phyloP scores from a whole-genome alignment of 208 protist genomes.

The Acanthamoeba divionensis region DNA sequence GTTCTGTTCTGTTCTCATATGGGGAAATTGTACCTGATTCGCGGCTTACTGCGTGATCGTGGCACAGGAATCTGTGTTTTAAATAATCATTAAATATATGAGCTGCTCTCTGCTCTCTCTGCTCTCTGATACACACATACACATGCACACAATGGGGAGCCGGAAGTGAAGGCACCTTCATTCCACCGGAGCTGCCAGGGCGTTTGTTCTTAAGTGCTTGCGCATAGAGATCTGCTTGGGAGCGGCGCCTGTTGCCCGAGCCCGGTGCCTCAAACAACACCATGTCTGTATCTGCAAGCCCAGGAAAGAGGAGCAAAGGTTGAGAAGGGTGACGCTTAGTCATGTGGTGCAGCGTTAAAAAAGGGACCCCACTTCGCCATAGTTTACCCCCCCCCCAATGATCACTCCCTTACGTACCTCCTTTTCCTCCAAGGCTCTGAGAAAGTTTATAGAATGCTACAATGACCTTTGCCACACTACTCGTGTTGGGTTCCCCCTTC shows the following conservation, averaged over 20 bases:
- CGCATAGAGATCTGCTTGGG: conserved; percentile 8
- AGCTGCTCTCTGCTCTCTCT: no score
- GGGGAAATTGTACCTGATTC: no score
- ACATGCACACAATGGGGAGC: not conserved
- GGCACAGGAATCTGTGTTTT: not conserved
- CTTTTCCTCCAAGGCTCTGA: conserved; percentile 9
- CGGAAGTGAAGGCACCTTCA: not conserved
- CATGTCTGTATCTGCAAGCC: not conserved
- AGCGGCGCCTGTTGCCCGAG: not conserved
- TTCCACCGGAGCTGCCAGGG: not conserved
- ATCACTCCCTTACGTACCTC: not conserved
- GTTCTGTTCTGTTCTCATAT: no score
- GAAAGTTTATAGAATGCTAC: conserved; percentile 50
- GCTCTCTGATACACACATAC: not conserved
- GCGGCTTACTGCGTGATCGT: not conserved
- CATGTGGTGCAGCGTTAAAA: no score
- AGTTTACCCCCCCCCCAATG: no score
- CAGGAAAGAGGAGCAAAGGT: not conserved
- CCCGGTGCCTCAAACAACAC: not conserved
- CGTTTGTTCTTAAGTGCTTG: not conserved
- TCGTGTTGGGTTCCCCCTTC: conserved; percentile 1
- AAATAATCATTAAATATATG: no score
- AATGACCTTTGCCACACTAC: conserved; percentile 6
- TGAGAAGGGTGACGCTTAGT: not conserved
- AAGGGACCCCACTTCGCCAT: no score